Percentiles rank a stretch among this genome's conserved stretches.
These are phyloP conservation scores for Tuber aestivum DNA, from an alignment of 495 filamentous ascomycete species.

Conservation along the genomic window DNA sequence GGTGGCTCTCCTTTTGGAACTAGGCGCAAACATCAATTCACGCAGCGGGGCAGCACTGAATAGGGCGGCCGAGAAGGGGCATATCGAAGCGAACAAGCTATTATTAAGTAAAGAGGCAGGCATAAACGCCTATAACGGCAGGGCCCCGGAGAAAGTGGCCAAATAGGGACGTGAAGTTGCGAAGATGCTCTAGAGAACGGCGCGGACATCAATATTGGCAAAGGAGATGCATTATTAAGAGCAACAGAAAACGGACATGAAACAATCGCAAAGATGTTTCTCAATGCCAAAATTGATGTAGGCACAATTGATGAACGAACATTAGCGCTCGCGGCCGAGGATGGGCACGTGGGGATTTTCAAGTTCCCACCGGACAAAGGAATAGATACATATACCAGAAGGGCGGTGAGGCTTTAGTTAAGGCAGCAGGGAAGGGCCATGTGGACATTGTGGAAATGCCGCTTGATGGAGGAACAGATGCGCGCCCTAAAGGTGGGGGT, in stretches of 20 bases:
- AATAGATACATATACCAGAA: conserved; percentile 4
- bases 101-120: conserved; percentile 10
- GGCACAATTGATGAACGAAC: not conserved
- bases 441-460: not conserved
- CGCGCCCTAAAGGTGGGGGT: not conserved
- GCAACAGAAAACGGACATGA: not conserved
- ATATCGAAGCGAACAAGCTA: not conserved
- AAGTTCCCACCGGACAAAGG: not conserved
- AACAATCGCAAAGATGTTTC: not conserved
- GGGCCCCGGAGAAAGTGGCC: conserved; percentile 8
- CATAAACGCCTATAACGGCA: conserved; percentile 5
- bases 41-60: conserved; percentile 1
- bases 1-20: conserved; percentile 9
- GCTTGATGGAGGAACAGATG: not conserved
- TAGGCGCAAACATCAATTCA: conserved; percentile 9
- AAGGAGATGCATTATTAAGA: conserved; percentile 6
- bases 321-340: conserved; percentile 2
- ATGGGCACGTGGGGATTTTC: not conserved
- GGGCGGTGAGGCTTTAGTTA: not conserved
- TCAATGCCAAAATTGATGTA: not conserved
- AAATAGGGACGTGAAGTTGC: not conserved
- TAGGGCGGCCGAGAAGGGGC: not conserved
- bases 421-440: not conserved
- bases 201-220: conserved; percentile 5
- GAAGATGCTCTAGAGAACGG: not conserved